phyloP scores from a whole-genome alignment of 148 eudicot genomes.

The Nepenthes mirabilis region DNA sequence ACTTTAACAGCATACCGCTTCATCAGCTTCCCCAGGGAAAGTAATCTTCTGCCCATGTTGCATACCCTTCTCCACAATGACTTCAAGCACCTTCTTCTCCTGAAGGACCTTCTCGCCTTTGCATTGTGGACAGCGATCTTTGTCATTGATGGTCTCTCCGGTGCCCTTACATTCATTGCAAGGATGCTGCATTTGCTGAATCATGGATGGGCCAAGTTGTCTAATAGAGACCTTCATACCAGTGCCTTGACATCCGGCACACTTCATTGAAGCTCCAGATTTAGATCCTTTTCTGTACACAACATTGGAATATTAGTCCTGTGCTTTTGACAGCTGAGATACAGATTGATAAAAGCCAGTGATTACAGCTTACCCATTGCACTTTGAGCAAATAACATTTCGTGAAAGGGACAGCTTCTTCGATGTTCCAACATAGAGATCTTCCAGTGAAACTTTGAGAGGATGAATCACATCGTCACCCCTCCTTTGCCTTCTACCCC shows the following conservation, averaged over 20 bases:
- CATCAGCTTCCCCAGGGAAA: slow-evolving; percentile 5
- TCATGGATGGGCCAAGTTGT: slow-evolving; percentile 3
- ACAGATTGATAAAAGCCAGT: neutral
- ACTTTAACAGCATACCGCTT: slow-evolving; percentile 1
- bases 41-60: slow-evolving; percentile 5
- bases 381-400: slow-evolving; percentile 12
- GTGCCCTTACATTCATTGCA: slow-evolving; percentile 5
- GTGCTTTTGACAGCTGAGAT: neutral
- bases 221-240: slow-evolving; percentile 4
- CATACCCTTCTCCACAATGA: neutral
- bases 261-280: slow-evolving; percentile 4
- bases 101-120: slow-evolving; percentile 2
- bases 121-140: slow-evolving; percentile 1
- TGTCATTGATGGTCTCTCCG: slow-evolving; percentile 1
- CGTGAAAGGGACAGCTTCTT: slow-evolving; percentile 10
- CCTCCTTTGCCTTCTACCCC: slow-evolving; percentile 15
- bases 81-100: slow-evolving; percentile 6
- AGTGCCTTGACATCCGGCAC: slow-evolving; percentile 2
- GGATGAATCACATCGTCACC: slow-evolving; percentile 12
- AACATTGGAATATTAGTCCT: neutral
- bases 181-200: slow-evolving; percentile 7
- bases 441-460: slow-evolving; percentile 11
- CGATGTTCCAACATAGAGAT: slow-evolving; percentile 8
- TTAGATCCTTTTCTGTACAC: slow-evolving; percentile 1
- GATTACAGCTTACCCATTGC: slow-evolving; percentile 3